Conservation (phyloP, 2,329 filamentous ascomycete genomes). For the Ceratocystis harringtonii region DNA sequence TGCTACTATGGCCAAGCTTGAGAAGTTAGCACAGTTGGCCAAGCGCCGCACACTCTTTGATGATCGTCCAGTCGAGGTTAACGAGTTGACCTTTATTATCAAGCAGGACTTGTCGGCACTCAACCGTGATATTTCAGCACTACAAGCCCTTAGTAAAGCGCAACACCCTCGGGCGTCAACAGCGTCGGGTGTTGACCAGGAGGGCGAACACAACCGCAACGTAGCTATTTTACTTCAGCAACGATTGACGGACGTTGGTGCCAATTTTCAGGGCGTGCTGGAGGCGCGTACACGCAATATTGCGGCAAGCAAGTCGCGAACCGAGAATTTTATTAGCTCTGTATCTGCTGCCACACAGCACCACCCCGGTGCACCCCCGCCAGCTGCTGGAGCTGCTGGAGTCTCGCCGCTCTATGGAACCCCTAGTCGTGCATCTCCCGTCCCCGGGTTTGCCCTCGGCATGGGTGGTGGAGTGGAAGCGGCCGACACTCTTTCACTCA, state of each 20-base stretch:
- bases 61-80: conserved; percentile 90
- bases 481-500: conserved; percentile 65
- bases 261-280: conserved; percentile 93
- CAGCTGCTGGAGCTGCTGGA: conserved; percentile 28
- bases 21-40: conserved; percentile 88
- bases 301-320: conserved; percentile 77
- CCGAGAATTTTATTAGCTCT: conserved; percentile 90
- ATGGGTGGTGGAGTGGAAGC: conserved; percentile 67
- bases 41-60: conserved; percentile 94
- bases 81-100: conserved; percentile 92
- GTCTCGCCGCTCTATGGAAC: conserved; percentile 79
- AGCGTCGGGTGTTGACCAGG: conserved; percentile 45
- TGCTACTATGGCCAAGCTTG: conserved; percentile 84
- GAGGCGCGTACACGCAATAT: conserved; percentile 97
- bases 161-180: conserved; percentile 48
- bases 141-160: conserved; percentile 58
- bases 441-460: conserved; percentile 53
- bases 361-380: conserved; percentile 29
- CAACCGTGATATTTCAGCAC: conserved; percentile 71
- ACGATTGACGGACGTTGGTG: conserved; percentile 80
- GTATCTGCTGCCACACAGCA: conserved; percentile 64
- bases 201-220: conserved; percentile 96
- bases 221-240: conserved; percentile 84
- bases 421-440: conserved; percentile 50
- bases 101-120: conserved; percentile 80